Evolutionary conservation across 495 filamentous ascomycete species (phyloP), one percentile per base, ranked within the genome.

Genomic region (Penicillium odoratum): DNA sequence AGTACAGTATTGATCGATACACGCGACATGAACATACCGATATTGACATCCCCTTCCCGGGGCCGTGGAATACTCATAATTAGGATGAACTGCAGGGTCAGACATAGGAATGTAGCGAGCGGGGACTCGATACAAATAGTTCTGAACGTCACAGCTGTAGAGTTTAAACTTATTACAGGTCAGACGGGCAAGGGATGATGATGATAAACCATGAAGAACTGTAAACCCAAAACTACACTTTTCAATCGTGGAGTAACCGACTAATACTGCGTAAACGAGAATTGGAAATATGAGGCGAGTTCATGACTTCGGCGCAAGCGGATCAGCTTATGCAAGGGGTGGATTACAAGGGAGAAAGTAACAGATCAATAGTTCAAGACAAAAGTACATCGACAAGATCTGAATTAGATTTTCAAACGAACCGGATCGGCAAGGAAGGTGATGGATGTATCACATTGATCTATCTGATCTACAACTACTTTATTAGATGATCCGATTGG

Each of bases 11-110:
- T 36, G 2, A 11, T 11, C 9, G 33, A 13, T 33, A 53, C 29
- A 47, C 16, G 56, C 36, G 36, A 49, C 65, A 31, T 42, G 28
- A 34, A 53, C 68, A 29, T 55, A 71, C 70, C 70, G 2, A 69
- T 68, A 49, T 73, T 59, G 28, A 71, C 46, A 56, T 73, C 70
- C 5, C 68, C 70, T 45, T 69, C 70, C 18, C 21, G 5, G 13
- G 70, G 70, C 25, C 48, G 55, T 5, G 70, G 70, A 52, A 73
- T 64, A 51, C 61, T 51, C 68, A 73, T 73, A 21, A 21, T 21
- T 21, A 21, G 21, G 0, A 31, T 64, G 53, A 52, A 48, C 53
- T 47, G 46, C 46, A 58, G 15, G 33, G 51, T 15, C n/a, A 1
- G 48, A 16, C 18, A 25, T 26, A 47, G 44, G 44, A 47, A 47